Base-by-base conservation (phyloP, 148 eudicot genomes). In the Rhododendron ovatum region DNA sequence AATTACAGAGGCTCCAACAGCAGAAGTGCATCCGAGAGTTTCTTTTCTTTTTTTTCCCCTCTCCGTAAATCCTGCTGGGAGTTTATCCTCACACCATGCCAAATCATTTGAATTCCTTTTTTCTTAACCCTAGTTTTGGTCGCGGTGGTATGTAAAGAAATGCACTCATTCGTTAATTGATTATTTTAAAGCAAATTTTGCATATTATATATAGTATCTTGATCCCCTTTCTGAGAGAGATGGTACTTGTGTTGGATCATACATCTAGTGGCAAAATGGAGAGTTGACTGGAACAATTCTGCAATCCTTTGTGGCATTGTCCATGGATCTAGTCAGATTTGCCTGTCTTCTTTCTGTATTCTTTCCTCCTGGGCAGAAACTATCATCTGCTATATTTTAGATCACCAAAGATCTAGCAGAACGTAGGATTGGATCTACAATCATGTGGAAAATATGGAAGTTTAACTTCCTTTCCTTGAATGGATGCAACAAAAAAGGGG, bases 141-240 rank as follows among this genome's bases (percentile, higher is more conserved):
- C 12, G 17, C 0, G 84, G 53, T 18, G 79, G n/a, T 85, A 55
- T 82, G 35, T 47, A 35, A 33, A 76, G 78, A 76, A 81, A 89
- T 82, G 61, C 84, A 84, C 87, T 87, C 22, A 86, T 84, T 87
- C 82, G 78, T 81, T 83, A 86, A 50, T 74, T 84, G 11, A 73
- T 82, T 82, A 71, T 84, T 67, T 15, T 48, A 45, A 71, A 48
- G 73, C 41, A 22, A 83, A 83, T 28, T 57, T 57, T 50, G 30
- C 7, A 80, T 50, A 28, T 45, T 78, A 47, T n/a, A 55, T 55
- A 55, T 15, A 17, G 22, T 55, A 76, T 76, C 45, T 41, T 8
- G 45, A 20, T 76, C 10, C 48, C 48, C 28, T 37, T 76, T 41
- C 80, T 41, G 50, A 41, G 80, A 76, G n/a, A 35, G 22, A 74